Evolutionary conservation across 225 moss, liverwort and hornwort species (phyloP).

Genomic region (Anthoceros angustus): DNA sequence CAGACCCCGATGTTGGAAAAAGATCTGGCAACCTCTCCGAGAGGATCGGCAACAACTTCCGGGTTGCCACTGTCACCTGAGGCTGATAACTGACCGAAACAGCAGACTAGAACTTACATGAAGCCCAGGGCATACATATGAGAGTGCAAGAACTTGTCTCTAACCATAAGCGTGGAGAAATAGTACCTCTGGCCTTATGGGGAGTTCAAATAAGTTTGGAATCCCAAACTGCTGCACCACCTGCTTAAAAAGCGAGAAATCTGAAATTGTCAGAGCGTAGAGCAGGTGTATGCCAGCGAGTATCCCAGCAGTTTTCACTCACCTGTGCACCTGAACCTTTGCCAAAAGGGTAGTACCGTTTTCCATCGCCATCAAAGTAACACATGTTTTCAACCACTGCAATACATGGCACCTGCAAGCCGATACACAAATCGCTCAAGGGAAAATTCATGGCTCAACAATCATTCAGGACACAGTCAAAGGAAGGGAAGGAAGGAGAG

Average conservation of each 20-base stretch:
- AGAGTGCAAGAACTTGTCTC: background rate
- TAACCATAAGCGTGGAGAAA: constrained; percentile 3
- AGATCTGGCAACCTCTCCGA: constrained; percentile 57
- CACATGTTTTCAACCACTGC: constrained; percentile 99
- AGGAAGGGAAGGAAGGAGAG: background rate
- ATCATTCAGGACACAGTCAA: no score
- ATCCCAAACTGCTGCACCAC: constrained; percentile 94
- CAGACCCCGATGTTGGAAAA: constrained; percentile 91
- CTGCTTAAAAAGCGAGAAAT: constrained; percentile 17
- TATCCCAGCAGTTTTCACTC: constrained; percentile 4
- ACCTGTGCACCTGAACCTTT: constrained; percentile 90
- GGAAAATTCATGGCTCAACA: background rate
- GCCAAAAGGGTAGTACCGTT: constrained; percentile 87
- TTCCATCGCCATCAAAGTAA: constrained; percentile 94
- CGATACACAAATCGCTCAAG: background rate
- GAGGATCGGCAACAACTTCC: constrained; percentile 91
- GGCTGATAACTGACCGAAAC: constrained; percentile 62
- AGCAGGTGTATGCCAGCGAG: background rate
- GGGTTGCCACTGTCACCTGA: constrained; percentile 84
- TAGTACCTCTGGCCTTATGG: constrained; percentile 90
- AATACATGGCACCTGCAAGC: constrained; percentile 68
- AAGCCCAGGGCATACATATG: no score
- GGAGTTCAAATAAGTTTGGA: constrained; percentile 79
- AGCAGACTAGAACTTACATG: background rate
- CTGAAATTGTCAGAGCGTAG: background rate